These are phyloP conservation scores for Trichosanthes truncata DNA, from an alignment of 306 rosid species.

Conservation along the genomic window DNA sequence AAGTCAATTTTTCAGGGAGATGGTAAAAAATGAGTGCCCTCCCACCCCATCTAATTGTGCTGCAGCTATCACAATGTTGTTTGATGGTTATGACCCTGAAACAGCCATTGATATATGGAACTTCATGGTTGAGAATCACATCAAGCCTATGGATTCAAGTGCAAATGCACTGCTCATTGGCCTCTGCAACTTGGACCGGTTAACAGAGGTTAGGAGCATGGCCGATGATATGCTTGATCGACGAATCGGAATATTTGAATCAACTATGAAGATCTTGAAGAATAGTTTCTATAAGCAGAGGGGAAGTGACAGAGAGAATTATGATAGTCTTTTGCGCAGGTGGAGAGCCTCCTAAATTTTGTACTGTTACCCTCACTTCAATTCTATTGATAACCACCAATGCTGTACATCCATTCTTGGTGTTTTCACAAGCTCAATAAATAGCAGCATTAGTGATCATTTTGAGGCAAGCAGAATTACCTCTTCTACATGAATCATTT, in stretches of 20 bases:
- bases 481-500: not conserved
- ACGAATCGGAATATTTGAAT: constrained; percentile 34
- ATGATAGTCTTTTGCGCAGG: constrained; percentile 39
- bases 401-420: not conserved
- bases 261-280: constrained; percentile 48
- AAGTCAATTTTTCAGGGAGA: constrained; percentile 45
- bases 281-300: constrained; percentile 39
- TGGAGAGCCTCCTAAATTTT: constrained; percentile 21
- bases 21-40: constrained; percentile 58
- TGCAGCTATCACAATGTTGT: constrained; percentile 48
- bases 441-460: not conserved
- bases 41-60: constrained; percentile 39
- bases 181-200: constrained; percentile 37
- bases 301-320: constrained; percentile 44
- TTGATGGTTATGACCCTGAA: constrained; percentile 55
- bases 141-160: constrained; percentile 39
- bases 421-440: not conserved
- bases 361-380: not conserved
- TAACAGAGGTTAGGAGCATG: constrained; percentile 36
- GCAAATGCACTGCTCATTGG: constrained; percentile 63
- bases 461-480: not conserved
- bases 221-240: constrained; percentile 44
- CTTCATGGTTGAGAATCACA: constrained; percentile 37
- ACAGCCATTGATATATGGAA: constrained; percentile 53
- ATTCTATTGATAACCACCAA: not conserved